phyloP scores from a whole-genome alignment of 768 basidiomycete genomes.

The Gymnopilus dilepis region DNA sequence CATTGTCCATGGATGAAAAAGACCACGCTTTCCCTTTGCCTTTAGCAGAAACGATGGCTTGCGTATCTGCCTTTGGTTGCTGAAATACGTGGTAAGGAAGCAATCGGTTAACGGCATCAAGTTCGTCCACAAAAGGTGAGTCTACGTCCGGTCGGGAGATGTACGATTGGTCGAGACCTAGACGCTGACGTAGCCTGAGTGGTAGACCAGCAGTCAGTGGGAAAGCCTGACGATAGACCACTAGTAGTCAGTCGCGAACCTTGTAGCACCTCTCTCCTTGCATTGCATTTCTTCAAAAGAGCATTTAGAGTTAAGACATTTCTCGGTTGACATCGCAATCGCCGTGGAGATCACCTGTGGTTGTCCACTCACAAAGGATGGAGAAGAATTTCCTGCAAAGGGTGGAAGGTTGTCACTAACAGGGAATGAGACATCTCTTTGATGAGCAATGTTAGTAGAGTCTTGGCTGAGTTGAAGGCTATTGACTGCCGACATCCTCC shows the following conservation, averaged over 20 bases:
- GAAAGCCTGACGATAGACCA: background rate
- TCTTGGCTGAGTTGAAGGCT: slow-evolving; percentile 33
- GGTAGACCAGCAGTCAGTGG: slow-evolving; percentile 2
- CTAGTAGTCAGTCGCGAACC: slow-evolving; percentile 35
- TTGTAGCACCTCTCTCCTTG: slow-evolving; percentile 50
- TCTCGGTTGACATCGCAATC: slow-evolving; percentile 15
- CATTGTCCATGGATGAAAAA: slow-evolving; percentile 51
- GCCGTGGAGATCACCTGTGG: slow-evolving; percentile 8
- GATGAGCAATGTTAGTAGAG: slow-evolving; percentile 18
- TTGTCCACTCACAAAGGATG: slow-evolving; percentile 29
- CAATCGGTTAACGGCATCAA: slow-evolving; percentile 72
- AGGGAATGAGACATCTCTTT: slow-evolving; percentile 14
- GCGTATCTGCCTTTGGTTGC: slow-evolving; percentile 71
- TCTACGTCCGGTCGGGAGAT: slow-evolving; percentile 71
- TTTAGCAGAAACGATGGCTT: slow-evolving; percentile 44
- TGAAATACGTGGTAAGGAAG: slow-evolving; percentile 84
- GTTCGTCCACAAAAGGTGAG: slow-evolving; percentile 64
- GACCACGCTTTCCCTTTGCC: slow-evolving; percentile 66
- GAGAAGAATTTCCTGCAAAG: slow-evolving; percentile 28
- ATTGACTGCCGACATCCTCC: slow-evolving; percentile 40
- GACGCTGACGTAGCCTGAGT: slow-evolving; percentile 56
- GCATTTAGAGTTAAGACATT: slow-evolving; percentile 32
- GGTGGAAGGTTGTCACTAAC: slow-evolving; percentile 30
- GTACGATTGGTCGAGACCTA: slow-evolving; percentile 66
- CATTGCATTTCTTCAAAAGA: slow-evolving; percentile 57